Evolutionary conservation across 176 grass and related monocot species (phyloP).

Genomic region (Otatea glauca): DNA sequence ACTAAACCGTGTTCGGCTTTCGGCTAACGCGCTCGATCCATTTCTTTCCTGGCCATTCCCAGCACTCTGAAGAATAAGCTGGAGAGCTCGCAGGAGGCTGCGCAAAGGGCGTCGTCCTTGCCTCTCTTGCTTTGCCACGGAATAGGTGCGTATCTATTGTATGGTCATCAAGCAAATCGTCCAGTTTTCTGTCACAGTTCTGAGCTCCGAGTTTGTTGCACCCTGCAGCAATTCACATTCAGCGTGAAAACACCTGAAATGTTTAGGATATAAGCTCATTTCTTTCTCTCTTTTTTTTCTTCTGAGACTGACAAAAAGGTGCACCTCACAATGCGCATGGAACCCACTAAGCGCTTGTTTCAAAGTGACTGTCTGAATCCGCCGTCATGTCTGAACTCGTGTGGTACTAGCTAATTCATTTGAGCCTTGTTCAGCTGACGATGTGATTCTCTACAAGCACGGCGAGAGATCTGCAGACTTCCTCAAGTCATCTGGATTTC

Average conservation of each 20-base stretch:
- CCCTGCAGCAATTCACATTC: neutral
- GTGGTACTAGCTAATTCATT: neutral
- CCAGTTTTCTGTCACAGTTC: neutral
- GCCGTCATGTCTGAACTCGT: neutral
- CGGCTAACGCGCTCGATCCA: neutral
- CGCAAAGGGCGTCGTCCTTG: slow-evolving; percentile 75
- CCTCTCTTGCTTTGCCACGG: slow-evolving; percentile 96
- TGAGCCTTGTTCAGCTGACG: neutral
- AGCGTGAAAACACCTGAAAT: neutral
- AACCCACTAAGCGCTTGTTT: neutral
- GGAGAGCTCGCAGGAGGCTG: slow-evolving; percentile 75
- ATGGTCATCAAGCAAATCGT: neutral
- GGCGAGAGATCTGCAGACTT: neutral
- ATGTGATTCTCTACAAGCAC: neutral
- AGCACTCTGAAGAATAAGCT: slow-evolving; percentile 87
- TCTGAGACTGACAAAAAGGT: neutral
- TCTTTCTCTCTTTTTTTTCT: neutral
- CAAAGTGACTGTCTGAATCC: neutral
- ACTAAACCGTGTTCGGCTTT: neutral
- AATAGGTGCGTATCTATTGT: slow-evolving; percentile 60
- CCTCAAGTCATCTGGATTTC: neutral
- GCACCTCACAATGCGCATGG: neutral
- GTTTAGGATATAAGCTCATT: neutral
- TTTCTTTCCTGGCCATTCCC: neutral
- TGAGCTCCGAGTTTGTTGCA: neutral